phyloP scores from a whole-genome alignment of 2,329 filamentous ascomycete species.

The Xylariaceae sp. region DNA sequence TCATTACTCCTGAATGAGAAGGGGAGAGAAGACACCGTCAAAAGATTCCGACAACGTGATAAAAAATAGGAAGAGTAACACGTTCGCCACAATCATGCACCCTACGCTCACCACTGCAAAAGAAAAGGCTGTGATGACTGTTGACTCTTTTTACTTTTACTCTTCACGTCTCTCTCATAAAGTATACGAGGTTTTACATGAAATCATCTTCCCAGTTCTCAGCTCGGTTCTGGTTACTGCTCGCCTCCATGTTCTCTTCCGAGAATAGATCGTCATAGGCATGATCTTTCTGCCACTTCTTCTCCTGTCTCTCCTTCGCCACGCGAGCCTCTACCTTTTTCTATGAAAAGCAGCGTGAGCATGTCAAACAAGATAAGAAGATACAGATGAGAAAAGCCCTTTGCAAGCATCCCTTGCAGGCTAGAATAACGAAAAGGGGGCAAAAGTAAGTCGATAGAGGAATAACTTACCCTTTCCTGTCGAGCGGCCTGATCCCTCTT shows the following conservation, averaged over 20 bases:
- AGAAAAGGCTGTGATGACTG: too few species aligned
- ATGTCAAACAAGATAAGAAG: not conserved
- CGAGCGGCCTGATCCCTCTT: conserved; percentile 63
- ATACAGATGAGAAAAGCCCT: conserved; percentile 4
- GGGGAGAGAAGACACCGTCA: too few species aligned
- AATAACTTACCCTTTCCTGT: conserved; percentile 54
- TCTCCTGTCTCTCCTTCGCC: conserved; percentile 76
- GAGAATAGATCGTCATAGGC: conserved; percentile 91
- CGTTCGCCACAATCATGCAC: too few species aligned
- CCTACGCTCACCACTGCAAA: too few species aligned
- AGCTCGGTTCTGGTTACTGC: conserved; percentile 81
- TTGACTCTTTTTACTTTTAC: conserved; percentile 1
- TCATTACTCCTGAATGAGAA: too few species aligned
- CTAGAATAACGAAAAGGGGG: not conserved
- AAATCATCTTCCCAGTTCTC: conserved; percentile 86
- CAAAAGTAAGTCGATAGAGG: not conserved
- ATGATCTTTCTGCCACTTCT: conserved; percentile 96
- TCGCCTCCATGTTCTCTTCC: conserved; percentile 71
- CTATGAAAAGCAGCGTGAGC: conserved; percentile 36
- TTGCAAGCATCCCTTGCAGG: too few species aligned
- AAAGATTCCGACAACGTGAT: too few species aligned
- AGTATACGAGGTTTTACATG: conserved; percentile 57
- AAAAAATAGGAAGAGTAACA: too few species aligned
- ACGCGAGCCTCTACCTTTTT: conserved; percentile 72
- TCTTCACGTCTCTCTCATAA: not conserved